phyloP scores from a whole-genome alignment of 345 rosid species.

The Arabis hirsuta region DNA sequence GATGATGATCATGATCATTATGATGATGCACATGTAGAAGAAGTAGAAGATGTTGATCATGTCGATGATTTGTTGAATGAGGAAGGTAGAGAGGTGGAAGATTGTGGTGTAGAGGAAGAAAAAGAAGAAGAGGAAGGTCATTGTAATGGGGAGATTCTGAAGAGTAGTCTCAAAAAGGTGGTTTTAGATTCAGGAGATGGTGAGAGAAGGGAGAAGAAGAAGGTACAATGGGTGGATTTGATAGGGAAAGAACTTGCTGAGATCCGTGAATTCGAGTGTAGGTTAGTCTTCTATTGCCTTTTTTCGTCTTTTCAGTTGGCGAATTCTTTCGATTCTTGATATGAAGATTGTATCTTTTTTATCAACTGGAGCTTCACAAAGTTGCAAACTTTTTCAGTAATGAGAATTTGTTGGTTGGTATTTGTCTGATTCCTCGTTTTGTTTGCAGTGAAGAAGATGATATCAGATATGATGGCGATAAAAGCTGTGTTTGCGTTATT shows the following conservation, averaged over 20 bases:
- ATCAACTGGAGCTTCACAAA: constrained; percentile 1
- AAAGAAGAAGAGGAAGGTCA: constrained; percentile 32
- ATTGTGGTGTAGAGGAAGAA: constrained; percentile 32
- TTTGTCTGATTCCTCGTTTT: constrained; percentile 17
- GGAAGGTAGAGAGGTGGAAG: constrained; percentile 32
- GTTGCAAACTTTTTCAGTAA: not conserved
- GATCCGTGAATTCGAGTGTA: constrained; percentile 76
- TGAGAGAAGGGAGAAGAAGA: constrained; percentile 54
- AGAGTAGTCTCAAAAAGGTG: constrained; percentile 59
- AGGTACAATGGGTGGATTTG: constrained; percentile 80
- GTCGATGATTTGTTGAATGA: constrained; percentile 44
- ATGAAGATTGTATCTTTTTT: constrained; percentile 18
- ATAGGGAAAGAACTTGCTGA: constrained; percentile 77
- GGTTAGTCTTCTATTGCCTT: constrained; percentile 45
- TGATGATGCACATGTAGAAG: constrained; percentile 40
- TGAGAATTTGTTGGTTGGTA: not conserved
- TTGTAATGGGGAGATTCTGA: constrained; percentile 39
- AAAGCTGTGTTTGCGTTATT: constrained; percentile 61
- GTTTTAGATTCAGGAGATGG: constrained; percentile 37
- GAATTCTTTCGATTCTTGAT: not conserved
- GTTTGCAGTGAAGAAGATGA: constrained; percentile 59
- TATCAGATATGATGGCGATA: constrained; percentile 46
- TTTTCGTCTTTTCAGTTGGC: not conserved
- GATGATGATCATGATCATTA: constrained; percentile 13
- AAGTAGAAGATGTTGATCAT: constrained; percentile 38